phyloP scores from a whole-genome alignment of 345 rosid species.

The Populus pruinosa region DNA sequence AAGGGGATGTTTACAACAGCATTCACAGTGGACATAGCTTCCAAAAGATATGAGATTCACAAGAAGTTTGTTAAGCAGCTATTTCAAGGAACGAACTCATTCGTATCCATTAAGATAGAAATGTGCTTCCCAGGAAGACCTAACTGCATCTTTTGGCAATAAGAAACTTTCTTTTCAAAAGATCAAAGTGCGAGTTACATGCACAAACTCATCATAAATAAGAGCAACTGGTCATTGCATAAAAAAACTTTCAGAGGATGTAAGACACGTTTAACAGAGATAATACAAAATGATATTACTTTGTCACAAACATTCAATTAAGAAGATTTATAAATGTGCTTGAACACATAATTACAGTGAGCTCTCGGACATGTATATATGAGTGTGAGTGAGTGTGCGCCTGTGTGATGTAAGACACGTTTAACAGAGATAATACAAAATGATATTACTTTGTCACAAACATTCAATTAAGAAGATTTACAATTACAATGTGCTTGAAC shows the following conservation, averaged over 20 bases:
- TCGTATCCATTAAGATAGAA: background rate
- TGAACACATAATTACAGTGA: background rate
- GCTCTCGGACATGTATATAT: background rate
- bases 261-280: background rate
- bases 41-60: background rate
- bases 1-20: background rate
- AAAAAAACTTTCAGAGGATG: background rate
- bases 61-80: background rate
- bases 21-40: background rate
- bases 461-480: background rate
- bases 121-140: background rate
- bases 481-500: background rate
- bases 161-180: background rate
- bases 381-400: background rate
- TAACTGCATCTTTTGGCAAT: background rate
- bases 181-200: background rate
- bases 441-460: background rate
- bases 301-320: background rate
- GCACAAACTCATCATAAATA: background rate
- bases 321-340: background rate
- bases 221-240: background rate
- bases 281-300: background rate
- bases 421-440: background rate
- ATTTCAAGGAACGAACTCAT: background rate
- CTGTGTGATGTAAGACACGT: too few relatives aligned